A percentile compares a stretch with the other conserved stretches of the same genome.
Conservation (phyloP, 1,284 basidiomycete genomes). For the Neonothopanus nambi region DNA sequence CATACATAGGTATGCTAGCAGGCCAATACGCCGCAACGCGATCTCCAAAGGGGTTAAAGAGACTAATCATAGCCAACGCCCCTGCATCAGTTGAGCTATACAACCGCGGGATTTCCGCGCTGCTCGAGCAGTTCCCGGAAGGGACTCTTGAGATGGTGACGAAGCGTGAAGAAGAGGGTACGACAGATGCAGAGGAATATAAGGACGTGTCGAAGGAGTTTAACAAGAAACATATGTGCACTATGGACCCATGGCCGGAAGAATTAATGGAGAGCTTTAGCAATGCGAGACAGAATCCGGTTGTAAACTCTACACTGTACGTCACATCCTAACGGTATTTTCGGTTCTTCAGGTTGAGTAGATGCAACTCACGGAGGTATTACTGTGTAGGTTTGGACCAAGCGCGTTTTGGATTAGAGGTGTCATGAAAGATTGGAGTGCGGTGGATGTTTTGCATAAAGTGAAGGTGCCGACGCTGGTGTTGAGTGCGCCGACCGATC, state of each 20-base stretch:
- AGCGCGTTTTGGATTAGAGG: constrained; percentile 31
- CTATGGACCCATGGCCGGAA: constrained; percentile 40
- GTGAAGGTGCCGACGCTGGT: constrained; percentile 35
- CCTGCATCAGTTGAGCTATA: constrained; percentile 38
- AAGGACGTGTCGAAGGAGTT: constrained; percentile 38
- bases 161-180: constrained; percentile 44
- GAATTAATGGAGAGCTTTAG: constrained; percentile 25
- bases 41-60: constrained; percentile 35
- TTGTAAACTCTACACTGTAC: constrained; percentile 37
- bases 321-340: neutral
- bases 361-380: no score
- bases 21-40: constrained; percentile 31
- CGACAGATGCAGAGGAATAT: constrained; percentile 42
- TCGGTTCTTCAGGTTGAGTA: no score
- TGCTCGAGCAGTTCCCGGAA: constrained; percentile 33
- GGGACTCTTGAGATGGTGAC: constrained; percentile 37
- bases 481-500: constrained; percentile 31
- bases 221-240: constrained; percentile 42
- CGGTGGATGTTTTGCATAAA: constrained; percentile 30
- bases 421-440: constrained; percentile 32
- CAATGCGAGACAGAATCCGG: constrained; percentile 36
- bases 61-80: constrained; percentile 34
- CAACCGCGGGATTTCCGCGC: constrained; percentile 27
- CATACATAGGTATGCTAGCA: constrained; percentile 33
- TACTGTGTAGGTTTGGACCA: constrained; percentile 31